Evolutionary conservation across 129 eudicot species (phyloP), one percentile per base, ranked within the genome.

Genomic region (Flaveria brownii): DNA sequence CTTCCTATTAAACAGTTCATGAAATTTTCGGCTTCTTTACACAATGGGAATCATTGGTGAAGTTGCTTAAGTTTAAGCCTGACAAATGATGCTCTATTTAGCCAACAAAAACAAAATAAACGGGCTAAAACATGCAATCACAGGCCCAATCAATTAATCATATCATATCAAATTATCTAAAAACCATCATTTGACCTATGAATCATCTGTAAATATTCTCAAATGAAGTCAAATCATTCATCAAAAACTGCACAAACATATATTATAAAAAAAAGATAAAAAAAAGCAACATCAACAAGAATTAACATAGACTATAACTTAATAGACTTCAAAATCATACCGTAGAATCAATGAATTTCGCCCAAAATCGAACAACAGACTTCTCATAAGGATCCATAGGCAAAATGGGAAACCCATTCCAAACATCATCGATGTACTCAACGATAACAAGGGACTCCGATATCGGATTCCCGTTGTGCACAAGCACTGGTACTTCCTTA

Each of bases 401-500:
- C 73, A 86, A 56, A 26, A 86, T 78, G 13, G 78, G 74, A 30
- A 51, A 39, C 2, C 56, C 82, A 9, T 71, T 63, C 88, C 88
- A 85, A 22, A 75, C 79, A 55, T 82, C 84, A 28, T 81, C 85
- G 55, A 85, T 85, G 78, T 85, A 85, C 69, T 85, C 88, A 9
- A 85, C 18, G 46, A 85, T 82, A 14, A 65, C 75, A 10, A 73
- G 74, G 11, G 89, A 85, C 22, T 85, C 84, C 0, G 59, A 39
- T 10, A 79, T 50, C 15, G 86, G 72, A 0, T 62, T 78, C 2
- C 82, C 82, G 2, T 82, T 76, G 56, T 78, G 84, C 0, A 85
- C 49, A 9, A 85, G 69, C 33, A 85, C 76, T 0, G 89, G 89
- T 1, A 85, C 84, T 26, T 78, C 61, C 51, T 86, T 79, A 30